phyloP scores from a whole-genome alignment of 2,329 filamentous ascomycete species.

The Microsporum audouinii region DNA sequence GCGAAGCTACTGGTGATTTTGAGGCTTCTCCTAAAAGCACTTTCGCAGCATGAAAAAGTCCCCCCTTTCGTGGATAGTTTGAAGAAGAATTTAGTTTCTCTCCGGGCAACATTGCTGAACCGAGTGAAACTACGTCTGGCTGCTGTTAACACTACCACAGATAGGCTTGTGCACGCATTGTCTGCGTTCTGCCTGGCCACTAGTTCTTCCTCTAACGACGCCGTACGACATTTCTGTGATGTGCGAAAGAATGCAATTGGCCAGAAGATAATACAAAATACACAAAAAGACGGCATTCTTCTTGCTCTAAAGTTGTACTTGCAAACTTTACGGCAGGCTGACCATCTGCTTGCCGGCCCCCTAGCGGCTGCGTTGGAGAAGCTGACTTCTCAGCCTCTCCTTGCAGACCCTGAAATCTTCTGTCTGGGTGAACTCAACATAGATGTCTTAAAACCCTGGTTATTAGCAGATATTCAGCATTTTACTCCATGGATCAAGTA shows the following conservation, averaged over 20 bases:
- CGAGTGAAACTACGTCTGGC: slow-evolving; percentile 48
- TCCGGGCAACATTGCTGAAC: slow-evolving; percentile 54
- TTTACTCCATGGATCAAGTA: slow-evolving; percentile 83
- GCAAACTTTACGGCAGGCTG: slow-evolving; percentile 64
- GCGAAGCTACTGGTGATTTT: slow-evolving; percentile 67
- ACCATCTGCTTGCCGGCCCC: slow-evolving; percentile 60
- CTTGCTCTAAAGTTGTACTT: slow-evolving; percentile 62
- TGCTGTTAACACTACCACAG: slow-evolving; percentile 32
- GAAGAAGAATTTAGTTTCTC: slow-evolving; percentile 50
- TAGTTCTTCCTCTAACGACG: slow-evolving; percentile 67
- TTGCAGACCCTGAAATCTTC: slow-evolving; percentile 59
- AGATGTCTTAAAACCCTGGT: slow-evolving; percentile 68
- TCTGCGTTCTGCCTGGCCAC: slow-evolving; percentile 73
- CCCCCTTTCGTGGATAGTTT: slow-evolving; percentile 50
- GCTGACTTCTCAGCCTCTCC: slow-evolving; percentile 58
- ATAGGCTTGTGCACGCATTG: slow-evolving; percentile 56
- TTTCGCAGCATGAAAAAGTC: slow-evolving; percentile 43
- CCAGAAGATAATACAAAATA: slow-evolving; percentile 44
- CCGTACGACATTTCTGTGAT: slow-evolving; percentile 64
- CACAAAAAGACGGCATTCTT: slow-evolving; percentile 43
- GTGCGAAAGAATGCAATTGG: slow-evolving; percentile 60
- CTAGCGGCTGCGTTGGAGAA: slow-evolving; percentile 57
- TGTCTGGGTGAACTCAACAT: slow-evolving; percentile 59
- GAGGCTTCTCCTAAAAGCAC: slow-evolving; percentile 60
- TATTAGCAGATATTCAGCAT: slow-evolving; percentile 67